Conservation (phyloP, 139 green algal genomes). For the Closterium sp. region DNA sequence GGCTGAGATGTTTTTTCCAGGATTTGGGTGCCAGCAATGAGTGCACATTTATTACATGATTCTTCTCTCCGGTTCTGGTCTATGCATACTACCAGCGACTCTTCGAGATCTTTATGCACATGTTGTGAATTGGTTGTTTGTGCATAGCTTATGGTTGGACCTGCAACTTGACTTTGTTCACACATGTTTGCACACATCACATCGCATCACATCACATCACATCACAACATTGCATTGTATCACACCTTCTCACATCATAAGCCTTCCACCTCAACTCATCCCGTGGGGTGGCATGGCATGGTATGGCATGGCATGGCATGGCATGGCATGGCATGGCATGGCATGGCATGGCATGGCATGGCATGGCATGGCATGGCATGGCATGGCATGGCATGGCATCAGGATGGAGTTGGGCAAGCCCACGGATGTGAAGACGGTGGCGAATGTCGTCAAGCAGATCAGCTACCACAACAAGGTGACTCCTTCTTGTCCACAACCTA, state of each 20-base stretch:
- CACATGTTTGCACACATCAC: not conserved
- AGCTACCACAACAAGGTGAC: constrained; percentile 54
- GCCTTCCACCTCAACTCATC: constrained; percentile 1
- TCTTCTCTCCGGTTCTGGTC: no score
- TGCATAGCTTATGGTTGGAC: not conserved
- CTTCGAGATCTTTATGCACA: not conserved
- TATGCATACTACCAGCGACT: not conserved
- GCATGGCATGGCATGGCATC: not conserved
- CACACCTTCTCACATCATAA: not conserved
- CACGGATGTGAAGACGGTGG: constrained; percentile 73
- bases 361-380: not conserved
- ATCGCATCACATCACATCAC: not conserved
- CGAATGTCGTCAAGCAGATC: constrained; percentile 80
- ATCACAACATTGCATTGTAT: not conserved
- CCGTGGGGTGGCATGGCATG: not conserved
- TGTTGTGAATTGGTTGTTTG: not conserved
- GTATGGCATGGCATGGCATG: not conserved
- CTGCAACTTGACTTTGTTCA: not conserved
- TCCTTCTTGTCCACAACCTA: no score
- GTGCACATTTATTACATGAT: not conserved
- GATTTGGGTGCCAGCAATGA: not conserved
- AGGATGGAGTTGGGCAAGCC: constrained; percentile 62
- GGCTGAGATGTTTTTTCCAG: not conserved
- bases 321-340: not conserved
- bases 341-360: not conserved